Evolutionary conservation across 148 eudicot species (phyloP).

Genomic region (Pharnaceum exiguum): DNA sequence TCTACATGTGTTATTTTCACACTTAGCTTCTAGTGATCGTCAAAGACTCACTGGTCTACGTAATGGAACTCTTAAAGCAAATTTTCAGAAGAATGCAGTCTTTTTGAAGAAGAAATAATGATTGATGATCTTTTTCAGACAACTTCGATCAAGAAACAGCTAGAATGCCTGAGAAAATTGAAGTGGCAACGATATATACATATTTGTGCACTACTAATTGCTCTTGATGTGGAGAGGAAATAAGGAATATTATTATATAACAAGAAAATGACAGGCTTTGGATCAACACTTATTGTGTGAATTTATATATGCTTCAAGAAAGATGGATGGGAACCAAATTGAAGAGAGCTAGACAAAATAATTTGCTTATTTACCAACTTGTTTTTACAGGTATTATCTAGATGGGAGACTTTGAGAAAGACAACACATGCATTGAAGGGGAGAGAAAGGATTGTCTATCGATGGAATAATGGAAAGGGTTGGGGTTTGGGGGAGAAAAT

Average conservation of each 20-base stretch:
- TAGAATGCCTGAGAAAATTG: no score
- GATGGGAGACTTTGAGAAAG: slow-evolving; percentile 16
- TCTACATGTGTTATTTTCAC: slow-evolving; percentile 2
- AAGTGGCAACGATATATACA: no score
- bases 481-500: background rate
- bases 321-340: background rate
- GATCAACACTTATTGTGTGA: background rate
- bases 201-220: no score
- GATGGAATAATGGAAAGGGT: background rate
- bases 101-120: background rate
- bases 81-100: background rate
- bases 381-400: background rate
- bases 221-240: background rate
- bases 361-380: slow-evolving; percentile 22
- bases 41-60: background rate
- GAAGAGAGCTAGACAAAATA: background rate
- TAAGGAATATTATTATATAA: background rate
- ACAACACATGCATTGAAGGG: slow-evolving; percentile 1
- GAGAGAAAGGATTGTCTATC: no score
- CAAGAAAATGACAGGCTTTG: slow-evolving; percentile 5
- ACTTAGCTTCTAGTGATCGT: background rate
- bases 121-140: background rate
- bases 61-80: background rate
- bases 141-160: no score
- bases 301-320: background rate